Evolutionary conservation across 495 filamentous ascomycete genomes (phyloP), one percentile per base, ranked within the genome.

Genomic region (Recurvomyces mirabilis): DNA sequence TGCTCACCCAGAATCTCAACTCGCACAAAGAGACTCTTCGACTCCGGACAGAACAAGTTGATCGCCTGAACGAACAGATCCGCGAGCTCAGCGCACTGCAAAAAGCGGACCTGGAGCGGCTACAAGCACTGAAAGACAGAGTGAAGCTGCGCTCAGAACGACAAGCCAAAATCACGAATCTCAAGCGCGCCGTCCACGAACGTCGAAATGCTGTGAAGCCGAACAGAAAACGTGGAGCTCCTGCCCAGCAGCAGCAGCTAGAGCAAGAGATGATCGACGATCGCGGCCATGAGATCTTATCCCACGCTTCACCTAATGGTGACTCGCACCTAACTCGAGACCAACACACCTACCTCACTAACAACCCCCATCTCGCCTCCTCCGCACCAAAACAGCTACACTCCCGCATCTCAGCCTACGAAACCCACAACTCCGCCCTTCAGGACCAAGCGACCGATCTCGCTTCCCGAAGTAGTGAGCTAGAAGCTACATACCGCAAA

Each of bases 41-140:
- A 26, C 70, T 76, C 31, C 94, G 93, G 53, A 89, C 95, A 66
- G 75, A 81, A 22, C 70, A 77, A 14, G 79, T 94, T 46, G 84
- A 89, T 52, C 65, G 74, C 22, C 77, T 86, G 43, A 84, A 94
- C 56, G 63, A 70, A 19, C 74, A 77, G 19, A 77, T 98, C 33
- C 79, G 84, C 26, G 79, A 87, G 23, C 75, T 81, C 4, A 87
- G 86, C n/a, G 72, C 81, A 26, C 75, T 77, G 24, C 71, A 93
- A 7, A 78, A 80, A 45, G 78, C 83, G 39, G 80, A 86, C 41
- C 80, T 83, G 32, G 78, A 77, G 42, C 71, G 70, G 15, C 64
- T 88, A 7, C 78, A 87, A 37, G 66, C 66, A 11, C 62, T 93
- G 20, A 81, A 81, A 48, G 65, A 65, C 2, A 73, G 73, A 41